Evolutionary conservation across 345 rosid genomes (phyloP).

Genomic region (Carallia pectinifolia): DNA sequence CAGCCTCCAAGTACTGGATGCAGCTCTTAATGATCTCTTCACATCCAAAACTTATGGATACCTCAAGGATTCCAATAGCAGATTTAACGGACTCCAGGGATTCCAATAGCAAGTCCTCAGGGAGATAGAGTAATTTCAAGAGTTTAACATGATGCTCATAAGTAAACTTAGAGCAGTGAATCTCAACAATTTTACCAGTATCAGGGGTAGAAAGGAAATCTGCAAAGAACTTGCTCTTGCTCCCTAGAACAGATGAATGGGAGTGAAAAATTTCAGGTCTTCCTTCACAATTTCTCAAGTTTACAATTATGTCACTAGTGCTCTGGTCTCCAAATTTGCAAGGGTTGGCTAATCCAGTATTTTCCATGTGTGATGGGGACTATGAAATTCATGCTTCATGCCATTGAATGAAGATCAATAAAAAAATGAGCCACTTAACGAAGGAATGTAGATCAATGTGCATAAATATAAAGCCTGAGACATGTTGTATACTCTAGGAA

Average conservation of each 20-base stretch:
- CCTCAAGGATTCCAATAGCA: constrained; percentile 44
- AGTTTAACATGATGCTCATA: constrained; percentile 45
- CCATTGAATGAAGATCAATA: constrained; percentile 11
- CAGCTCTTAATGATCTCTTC: constrained; percentile 45
- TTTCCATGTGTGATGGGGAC: constrained; percentile 36
- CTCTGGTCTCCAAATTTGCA: constrained; percentile 36
- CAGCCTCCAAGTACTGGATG: constrained; percentile 51
- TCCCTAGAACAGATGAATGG: constrained; percentile 36
- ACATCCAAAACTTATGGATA: constrained; percentile 40
- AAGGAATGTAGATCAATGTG: constrained; percentile 10
- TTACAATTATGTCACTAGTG: constrained; percentile 35
- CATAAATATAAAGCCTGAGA: background rate
- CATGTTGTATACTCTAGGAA: background rate
- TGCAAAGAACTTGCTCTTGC: constrained; percentile 42
- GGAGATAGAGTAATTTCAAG: constrained; percentile 40
- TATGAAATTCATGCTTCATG: constrained; percentile 36
- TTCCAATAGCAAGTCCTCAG: constrained; percentile 32
- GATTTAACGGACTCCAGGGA: constrained; percentile 43
- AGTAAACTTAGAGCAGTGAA: constrained; percentile 36
- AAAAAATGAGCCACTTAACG: background rate
- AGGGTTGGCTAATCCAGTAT: constrained; percentile 22
- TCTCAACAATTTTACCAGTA: constrained; percentile 25
- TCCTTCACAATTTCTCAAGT: constrained; percentile 39
- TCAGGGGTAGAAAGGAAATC: constrained; percentile 30
- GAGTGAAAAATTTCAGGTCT: constrained; percentile 41